Evolutionary conservation across 495 filamentous ascomycete species (phyloP), one percentile per base, ranked within the genome.

Genomic region (Ascodesmis nigricans): DNA sequence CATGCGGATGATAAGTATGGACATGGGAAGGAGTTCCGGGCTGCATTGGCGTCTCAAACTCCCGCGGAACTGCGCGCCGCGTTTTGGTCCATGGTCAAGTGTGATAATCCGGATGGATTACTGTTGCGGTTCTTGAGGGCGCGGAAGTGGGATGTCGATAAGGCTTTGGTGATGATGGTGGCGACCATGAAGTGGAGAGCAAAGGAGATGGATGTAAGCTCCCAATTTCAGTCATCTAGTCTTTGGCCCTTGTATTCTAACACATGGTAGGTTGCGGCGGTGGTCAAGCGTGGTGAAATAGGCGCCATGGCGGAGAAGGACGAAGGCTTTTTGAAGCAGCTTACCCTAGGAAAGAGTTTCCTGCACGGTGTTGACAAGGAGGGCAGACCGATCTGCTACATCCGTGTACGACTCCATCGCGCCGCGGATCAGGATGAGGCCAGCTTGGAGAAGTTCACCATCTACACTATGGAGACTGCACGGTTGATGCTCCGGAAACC

Each of bases 21-120:
- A 19, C 79, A 84, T 50, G 75, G 65, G 3, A 84, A 84, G 59
- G 71, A 78, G 15, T 95, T 80, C 54, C 67, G 78, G 42, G 67
- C 80, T 19, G 76, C 79, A 0, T 55, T 95, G 2, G 71, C 72
- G 9, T 74, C 64, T 25, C 64, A 78, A 43, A 58, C 70, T 2
- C 80, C 84, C 2, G 78, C 83, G 43, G 64, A 75, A 31, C 66
- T 97, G 41, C 67, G 87, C 18, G 60, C 63, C 1, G 72, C 80
- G 2, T 80, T 93, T 55, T 97, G 87, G 87, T 66, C 61, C 38
- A 92, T 97, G 87, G 70, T 84, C 21, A 95, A 95, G 59, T 75
- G 81, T 44, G 90, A 97, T 52, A 66, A 93, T 53, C 87, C 87
- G 1, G 87, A 97, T 53, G 73, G 67, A 5, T 62, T 97, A 17